Evolutionary conservation across 2,329 filamentous ascomycete genomes (phyloP).

Genomic region (Aplosporella prunicola): DNA sequence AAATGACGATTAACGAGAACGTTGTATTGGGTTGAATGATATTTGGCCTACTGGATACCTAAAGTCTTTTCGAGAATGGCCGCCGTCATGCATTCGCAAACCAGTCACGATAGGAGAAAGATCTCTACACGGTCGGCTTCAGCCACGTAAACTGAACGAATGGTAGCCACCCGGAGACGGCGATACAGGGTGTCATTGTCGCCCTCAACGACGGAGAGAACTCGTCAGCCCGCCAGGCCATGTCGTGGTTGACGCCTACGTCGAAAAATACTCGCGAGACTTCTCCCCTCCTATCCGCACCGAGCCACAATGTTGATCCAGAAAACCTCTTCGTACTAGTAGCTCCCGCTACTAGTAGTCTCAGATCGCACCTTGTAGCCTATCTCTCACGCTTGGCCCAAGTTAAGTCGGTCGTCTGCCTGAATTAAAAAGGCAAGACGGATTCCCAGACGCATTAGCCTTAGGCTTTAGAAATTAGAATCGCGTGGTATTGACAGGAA

Average conservation of each 20-base stretch:
- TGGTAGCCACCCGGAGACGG: slow-evolving; percentile 12
- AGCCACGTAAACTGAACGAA: slow-evolving; percentile 18
- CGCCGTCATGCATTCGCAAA: slow-evolving; percentile 17
- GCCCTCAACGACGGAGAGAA: no score
- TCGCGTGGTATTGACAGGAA: slow-evolving; percentile 8
- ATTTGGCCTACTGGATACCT: slow-evolving; percentile 31
- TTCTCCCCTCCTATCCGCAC: background rate
- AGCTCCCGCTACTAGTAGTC: slow-evolving; percentile 32
- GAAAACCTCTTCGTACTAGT: slow-evolving; percentile 22
- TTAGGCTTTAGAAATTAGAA: slow-evolving; percentile 22
- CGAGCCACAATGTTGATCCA: background rate
- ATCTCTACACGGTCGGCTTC: slow-evolving; percentile 16
- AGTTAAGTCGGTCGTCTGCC: slow-evolving; percentile 33
- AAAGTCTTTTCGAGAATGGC: slow-evolving; percentile 32
- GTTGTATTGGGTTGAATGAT: slow-evolving; percentile 27
- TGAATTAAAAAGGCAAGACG: slow-evolving; percentile 34
- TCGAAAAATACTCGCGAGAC: slow-evolving; percentile 1
- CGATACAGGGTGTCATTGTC: slow-evolving; percentile 12
- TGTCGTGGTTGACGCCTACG: slow-evolving; percentile 1
- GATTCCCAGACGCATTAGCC: slow-evolving; percentile 26
- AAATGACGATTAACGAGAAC: slow-evolving; percentile 24
- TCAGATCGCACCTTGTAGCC: slow-evolving; percentile 30
- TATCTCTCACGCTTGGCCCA: slow-evolving; percentile 18
- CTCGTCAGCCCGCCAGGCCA: no score
- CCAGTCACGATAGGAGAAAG: slow-evolving; percentile 16